Base-by-base conservation (phyloP, 495 filamentous ascomycete genomes). In the Penicillium chermesinum region DNA sequence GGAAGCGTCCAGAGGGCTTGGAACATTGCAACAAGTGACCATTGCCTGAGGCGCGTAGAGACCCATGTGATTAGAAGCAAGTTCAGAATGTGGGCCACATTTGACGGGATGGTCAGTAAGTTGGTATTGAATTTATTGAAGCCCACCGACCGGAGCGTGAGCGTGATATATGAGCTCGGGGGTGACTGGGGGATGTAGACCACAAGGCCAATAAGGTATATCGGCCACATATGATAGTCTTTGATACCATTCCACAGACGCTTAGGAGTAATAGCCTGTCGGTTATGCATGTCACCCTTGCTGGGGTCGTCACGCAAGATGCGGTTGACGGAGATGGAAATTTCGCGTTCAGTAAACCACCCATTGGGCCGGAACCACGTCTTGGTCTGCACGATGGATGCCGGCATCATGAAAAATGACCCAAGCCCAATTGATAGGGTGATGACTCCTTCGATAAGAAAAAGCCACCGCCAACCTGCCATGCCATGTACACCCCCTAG, bases 191-290 rank as follows among this genome's bases (percentile, higher is more conserved):
- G 81, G 14, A 85, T 80, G 40, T 71, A 60, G 57, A 71, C 81
- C 0, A 69, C 65, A 3, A 89, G 40, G 8, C 85, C 83, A 3
- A 86, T 54, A 15, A 84, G 52, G 53, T 87, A 89, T 20, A 87
- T 74, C 0, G 81, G 79, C 82, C 84, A 89, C 60, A 90, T 69
- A 44, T 90, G 80, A 38, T 79, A 88, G 58, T 89, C 86, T 19
- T 62, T 75, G 2, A 88, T 49, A 2, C 75, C 71, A 14, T 75
- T 52, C 72, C 76, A 81, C n/a, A 89, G 69, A 16, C 74, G 61
- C 20, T 64, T 78, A 0, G 71, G 74, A 0, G 73, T 76, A 6
- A 90, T 62, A 2, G 75, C 77, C 63, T 88, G 80, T 3, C 84
- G 61, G 47, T 78, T 78, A 46, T 80, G 76, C 77, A 81, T 81